Evolutionary conservation across 805 yeast species (phyloP).

Genomic region (Saturnispora bothae): DNA sequence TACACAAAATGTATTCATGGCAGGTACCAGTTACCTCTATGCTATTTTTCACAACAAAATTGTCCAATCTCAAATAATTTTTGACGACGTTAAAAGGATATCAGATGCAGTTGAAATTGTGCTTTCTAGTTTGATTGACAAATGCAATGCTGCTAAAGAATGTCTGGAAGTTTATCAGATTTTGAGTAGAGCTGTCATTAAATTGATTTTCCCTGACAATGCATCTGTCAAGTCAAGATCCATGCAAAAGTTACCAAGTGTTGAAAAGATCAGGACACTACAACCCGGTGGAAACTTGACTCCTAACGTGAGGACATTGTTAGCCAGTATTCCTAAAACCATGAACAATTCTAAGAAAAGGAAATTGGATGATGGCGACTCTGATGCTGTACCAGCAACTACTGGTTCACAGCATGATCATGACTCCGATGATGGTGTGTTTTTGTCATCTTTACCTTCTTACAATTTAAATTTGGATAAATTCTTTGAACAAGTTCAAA

Average conservation of each 20-base stretch:
- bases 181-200: slow-evolving; percentile 59
- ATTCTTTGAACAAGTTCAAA: slow-evolving; percentile 40
- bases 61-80: slow-evolving; percentile 34
- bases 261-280: slow-evolving; percentile 20
- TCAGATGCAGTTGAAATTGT: slow-evolving; percentile 44
- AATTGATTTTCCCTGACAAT: slow-evolving; percentile 36
- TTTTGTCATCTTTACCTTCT: slow-evolving; percentile 23
- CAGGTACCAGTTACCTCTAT: slow-evolving; percentile 76
- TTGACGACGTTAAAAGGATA: slow-evolving; percentile 40
- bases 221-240: slow-evolving; percentile 18
- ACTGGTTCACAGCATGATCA: slow-evolving; percentile 6
- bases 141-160: slow-evolving; percentile 68
- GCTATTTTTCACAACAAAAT: slow-evolving; percentile 61
- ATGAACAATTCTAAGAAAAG: slow-evolving; percentile 10
- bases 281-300: slow-evolving; percentile 30
- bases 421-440: not conserved
- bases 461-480: slow-evolving; percentile 30
- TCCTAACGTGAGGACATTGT: slow-evolving; percentile 30
- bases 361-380: not conserved
- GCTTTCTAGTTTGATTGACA: slow-evolving; percentile 48
- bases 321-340: slow-evolving; percentile 25
- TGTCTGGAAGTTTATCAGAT: slow-evolving; percentile 67
- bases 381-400: not conserved
- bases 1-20: slow-evolving; percentile 79
- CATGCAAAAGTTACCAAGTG: slow-evolving; percentile 20